phyloP scores from a whole-genome alignment of 305 asterid species.

The Salvia sclarea region DNA sequence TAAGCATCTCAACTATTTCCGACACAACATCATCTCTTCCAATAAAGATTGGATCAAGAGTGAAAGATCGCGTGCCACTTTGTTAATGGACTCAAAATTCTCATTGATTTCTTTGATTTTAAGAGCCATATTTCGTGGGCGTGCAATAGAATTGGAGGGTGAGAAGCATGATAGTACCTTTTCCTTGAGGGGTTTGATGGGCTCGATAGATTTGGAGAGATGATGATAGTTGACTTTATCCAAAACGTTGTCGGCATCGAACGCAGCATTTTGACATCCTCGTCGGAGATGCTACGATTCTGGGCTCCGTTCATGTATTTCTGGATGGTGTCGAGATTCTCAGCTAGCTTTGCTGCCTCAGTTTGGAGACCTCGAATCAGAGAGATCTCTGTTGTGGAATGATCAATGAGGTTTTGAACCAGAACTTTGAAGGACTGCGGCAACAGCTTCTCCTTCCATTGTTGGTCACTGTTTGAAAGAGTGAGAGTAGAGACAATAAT shows the following conservation, averaged over 20 bases:
- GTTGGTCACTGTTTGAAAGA: too few relatives aligned
- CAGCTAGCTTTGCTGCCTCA: background rate
- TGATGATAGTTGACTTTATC: too few relatives aligned
- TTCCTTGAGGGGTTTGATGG: too few relatives aligned
- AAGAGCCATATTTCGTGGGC: background rate
- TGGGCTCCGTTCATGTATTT: too few relatives aligned
- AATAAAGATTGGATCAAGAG: conserved; percentile 2
- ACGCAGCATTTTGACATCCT: background rate
- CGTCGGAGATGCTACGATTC: background rate
- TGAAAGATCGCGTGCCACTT: background rate
- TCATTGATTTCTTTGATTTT: background rate
- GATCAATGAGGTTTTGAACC: background rate
- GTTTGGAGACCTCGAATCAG: background rate
- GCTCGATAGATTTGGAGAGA: too few relatives aligned
- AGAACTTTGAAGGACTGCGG: background rate
- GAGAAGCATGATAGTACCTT: background rate
- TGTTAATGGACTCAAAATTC: background rate
- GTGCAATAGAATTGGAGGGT: too few relatives aligned
- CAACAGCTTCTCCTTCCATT: background rate
- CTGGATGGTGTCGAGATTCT: too few relatives aligned
- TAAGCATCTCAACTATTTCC: background rate
- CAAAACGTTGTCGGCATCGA: background rate
- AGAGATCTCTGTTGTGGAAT: background rate
- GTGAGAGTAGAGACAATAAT: too few relatives aligned
- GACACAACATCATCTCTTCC: conserved; percentile 9